phyloP scores from a whole-genome alignment of 2,329 filamentous ascomycete species.

The Penicillium decumbens region DNA sequence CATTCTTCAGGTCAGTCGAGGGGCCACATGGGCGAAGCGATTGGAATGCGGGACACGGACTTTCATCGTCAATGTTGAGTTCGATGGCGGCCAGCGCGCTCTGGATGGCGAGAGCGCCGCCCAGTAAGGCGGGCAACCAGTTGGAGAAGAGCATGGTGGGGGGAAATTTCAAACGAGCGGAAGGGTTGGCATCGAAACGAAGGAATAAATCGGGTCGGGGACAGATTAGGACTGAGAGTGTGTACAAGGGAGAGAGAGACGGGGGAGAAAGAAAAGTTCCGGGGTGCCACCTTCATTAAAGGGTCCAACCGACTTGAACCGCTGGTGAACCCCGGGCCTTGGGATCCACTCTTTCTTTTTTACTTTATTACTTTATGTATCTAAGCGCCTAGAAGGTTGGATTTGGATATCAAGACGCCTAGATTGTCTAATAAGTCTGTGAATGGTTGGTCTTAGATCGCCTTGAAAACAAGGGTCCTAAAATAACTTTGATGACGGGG shows the following conservation, averaged over 20 bases:
- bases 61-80: constrained; percentile 16
- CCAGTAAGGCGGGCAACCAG: constrained; percentile 20
- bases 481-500: constrained; percentile 6
- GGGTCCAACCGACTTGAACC: neutral
- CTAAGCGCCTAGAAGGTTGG: no score
- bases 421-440: no score
- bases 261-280: constrained; percentile 5
- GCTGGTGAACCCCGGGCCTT: neutral
- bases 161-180: constrained; percentile 7
- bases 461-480: neutral
- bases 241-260: neutral
- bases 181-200: constrained; percentile 11
- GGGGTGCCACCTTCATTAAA: neutral
- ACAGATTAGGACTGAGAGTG: neutral
- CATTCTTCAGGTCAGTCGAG: constrained; percentile 4
- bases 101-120: constrained; percentile 17
- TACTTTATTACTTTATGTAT: neutral
- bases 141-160: constrained; percentile 20
- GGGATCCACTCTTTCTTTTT: neutral
- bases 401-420: no score
- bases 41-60: constrained; percentile 9
- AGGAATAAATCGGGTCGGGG: neutral
- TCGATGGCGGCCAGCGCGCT: constrained; percentile 18
- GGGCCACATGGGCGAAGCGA: neutral
- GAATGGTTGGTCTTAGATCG: no score